These are phyloP conservation scores for Graphilbum sp. DNA, from an alignment of 2,329 filamentous ascomycete genomes.

Conservation along the genomic window DNA sequence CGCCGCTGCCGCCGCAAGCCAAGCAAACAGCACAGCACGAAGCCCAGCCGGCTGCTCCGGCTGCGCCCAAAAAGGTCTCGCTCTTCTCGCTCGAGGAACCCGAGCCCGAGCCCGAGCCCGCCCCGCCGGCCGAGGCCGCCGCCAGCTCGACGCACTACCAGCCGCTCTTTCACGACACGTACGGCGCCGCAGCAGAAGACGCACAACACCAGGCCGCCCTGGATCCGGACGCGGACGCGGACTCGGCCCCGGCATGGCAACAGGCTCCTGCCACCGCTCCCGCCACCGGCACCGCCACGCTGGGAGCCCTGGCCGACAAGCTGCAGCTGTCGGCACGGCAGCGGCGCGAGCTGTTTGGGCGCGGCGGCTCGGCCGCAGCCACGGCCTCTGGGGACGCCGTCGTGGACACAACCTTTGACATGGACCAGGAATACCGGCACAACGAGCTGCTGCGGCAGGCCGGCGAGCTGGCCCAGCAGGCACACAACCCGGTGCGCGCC, in stretches of 20 bases:
- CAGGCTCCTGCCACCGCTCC: constrained; percentile 12
- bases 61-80: constrained; percentile 39
- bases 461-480: constrained; percentile 53
- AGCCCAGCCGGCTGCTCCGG: constrained; percentile 1
- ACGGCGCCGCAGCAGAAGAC: too few species aligned
- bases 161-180: constrained; percentile 27
- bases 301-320: constrained; percentile 56
- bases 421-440: constrained; percentile 68
- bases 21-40: too few species aligned
- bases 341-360: constrained; percentile 73
- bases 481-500: constrained; percentile 67
- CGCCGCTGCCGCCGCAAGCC: too few species aligned
- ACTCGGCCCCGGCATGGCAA: constrained; percentile 18
- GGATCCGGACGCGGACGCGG: too few species aligned
- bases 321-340: constrained; percentile 65
- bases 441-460: constrained; percentile 62
- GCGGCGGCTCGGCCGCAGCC: constrained; percentile 26
- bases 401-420: constrained; percentile 59
- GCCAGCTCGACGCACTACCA: constrained; percentile 26
- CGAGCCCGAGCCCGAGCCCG: constrained; percentile 18
- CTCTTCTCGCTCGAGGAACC: constrained; percentile 49
- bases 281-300: constrained; percentile 21
- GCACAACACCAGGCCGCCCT: too few species aligned
- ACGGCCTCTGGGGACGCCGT: constrained; percentile 47
- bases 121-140: background rate